Percentiles rank a stretch among this genome's conserved stretches.
These are phyloP conservation scores for Delitschia confertaspora DNA, from an alignment of 495 filamentous ascomycete genomes.

Conservation along the genomic window DNA sequence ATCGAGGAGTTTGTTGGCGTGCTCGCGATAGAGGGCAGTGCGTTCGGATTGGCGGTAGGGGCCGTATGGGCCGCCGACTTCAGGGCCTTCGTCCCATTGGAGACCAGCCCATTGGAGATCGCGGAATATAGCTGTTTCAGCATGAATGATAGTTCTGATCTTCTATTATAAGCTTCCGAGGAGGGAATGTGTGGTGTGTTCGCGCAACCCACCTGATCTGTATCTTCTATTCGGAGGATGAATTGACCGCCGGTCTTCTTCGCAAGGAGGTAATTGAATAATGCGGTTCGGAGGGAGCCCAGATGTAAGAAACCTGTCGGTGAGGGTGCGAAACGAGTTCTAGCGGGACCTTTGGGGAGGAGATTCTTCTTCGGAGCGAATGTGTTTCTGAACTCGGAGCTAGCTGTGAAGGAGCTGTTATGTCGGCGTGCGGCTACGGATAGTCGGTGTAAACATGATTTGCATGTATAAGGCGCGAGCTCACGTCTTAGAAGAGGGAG, in stretches of 20 bases:
- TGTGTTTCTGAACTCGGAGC: background rate
- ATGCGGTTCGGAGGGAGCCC: slow-evolving; percentile 79
- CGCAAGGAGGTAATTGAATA: slow-evolving; percentile 87
- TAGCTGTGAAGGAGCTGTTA: background rate
- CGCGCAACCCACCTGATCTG: slow-evolving; percentile 62
- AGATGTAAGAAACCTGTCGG: slow-evolving; percentile 91
- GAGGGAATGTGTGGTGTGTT: background rate
- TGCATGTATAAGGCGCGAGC: slow-evolving; percentile 12
- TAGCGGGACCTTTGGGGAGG: slow-evolving; percentile 55
- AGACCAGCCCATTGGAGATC: slow-evolving; percentile 86
- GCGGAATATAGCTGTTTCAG: slow-evolving; percentile 63
- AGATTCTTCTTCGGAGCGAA: background rate
- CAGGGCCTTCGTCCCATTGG: slow-evolving; percentile 90
- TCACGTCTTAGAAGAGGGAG: slow-evolving; percentile 4
- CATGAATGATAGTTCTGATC: slow-evolving; percentile 70
- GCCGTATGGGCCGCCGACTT: slow-evolving; percentile 66
- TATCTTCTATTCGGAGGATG: slow-evolving; percentile 86
- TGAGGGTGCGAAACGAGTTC: slow-evolving; percentile 92
- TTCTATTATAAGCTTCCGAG: slow-evolving; percentile 38
- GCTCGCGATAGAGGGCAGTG: slow-evolving; percentile 58
- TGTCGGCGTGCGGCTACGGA: slow-evolving; percentile 10
- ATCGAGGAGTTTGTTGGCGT: slow-evolving; percentile 60
- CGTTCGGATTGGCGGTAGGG: slow-evolving; percentile 82
- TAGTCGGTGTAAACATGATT: slow-evolving; percentile 12
- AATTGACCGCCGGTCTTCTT: slow-evolving; percentile 89